A percentile compares a stretch with the other conserved stretches of the same genome.
phyloP scores from a whole-genome alignment of 2,329 filamentous ascomycete species.

The Alternaria ventricosa region DNA sequence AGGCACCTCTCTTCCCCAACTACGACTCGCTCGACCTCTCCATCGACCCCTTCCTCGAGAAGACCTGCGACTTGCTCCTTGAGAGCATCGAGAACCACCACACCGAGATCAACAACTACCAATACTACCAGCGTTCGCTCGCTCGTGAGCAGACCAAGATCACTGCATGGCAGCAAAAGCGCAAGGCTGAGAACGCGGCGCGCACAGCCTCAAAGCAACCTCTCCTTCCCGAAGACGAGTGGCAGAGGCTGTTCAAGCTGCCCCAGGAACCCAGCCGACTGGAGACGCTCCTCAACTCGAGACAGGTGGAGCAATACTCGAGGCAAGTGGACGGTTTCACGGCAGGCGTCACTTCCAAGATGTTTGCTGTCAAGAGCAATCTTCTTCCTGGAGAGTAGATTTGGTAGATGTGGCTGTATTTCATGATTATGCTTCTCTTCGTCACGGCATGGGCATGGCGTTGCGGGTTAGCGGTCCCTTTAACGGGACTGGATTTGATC shows the following conservation, averaged over 20 bases:
- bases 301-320: conserved; percentile 97
- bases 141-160: conserved; percentile 97
- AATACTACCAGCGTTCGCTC: conserved; percentile 93
- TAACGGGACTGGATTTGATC: conserved; percentile 26
- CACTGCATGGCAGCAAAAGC: conserved; percentile 93
- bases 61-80: conserved; percentile 94
- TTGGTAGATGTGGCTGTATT: conserved; percentile 24
- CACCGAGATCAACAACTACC: conserved; percentile 98
- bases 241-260: conserved; percentile 97
- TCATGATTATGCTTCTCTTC: conserved; percentile 43
- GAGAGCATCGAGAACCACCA: conserved; percentile 98
- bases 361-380: conserved; percentile 90
- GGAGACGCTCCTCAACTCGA: conserved; percentile 91
- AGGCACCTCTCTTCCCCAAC: conserved; percentile 79
- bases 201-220: conserved; percentile 86
- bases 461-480: conserved; percentile 40
- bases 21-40: conserved; percentile 88
- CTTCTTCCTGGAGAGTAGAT: conserved; percentile 63
- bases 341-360: conserved; percentile 89
- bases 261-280: conserved; percentile 91
- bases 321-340: conserved; percentile 97
- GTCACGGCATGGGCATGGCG: conserved; percentile 49
- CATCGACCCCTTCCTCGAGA: conserved; percentile 97
- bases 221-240: conserved; percentile 93
- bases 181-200: conserved; percentile 92